Conservation (phyloP, 2,329 filamentous ascomycete genomes). For the Arthrobotrys musiformis region DNA sequence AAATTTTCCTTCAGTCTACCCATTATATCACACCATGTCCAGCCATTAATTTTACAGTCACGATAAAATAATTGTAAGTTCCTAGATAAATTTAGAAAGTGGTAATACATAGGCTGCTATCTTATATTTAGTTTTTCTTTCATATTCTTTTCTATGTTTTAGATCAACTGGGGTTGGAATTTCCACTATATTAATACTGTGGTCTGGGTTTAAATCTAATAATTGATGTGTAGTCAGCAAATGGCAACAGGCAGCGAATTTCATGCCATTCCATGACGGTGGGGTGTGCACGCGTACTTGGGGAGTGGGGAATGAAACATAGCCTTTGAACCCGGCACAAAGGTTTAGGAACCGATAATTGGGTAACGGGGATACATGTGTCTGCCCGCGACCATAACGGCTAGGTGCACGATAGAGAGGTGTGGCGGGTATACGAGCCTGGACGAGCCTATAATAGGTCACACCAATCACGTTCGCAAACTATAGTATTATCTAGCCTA, state of each 20-base stretch:
- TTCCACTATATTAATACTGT: background rate
- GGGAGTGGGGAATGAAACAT: conserved; percentile 1
- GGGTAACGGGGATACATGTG: conserved; percentile 23
- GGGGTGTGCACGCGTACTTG: background rate
- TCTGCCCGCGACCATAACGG: conserved; percentile 1
- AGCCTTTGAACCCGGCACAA: conserved; percentile 20
- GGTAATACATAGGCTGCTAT: background rate
- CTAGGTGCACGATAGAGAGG: conserved; percentile 4
- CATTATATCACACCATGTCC: background rate
- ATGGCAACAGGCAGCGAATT: background rate
- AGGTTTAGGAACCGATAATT: conserved; percentile 4
- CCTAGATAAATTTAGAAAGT: conserved; percentile 1
- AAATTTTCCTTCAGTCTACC: background rate
- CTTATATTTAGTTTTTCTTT: background rate
- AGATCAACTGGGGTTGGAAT: background rate
- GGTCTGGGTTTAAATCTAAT: background rate
- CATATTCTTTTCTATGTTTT: too few species aligned
- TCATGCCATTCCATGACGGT: background rate
- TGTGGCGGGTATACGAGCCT: conserved; percentile 52
- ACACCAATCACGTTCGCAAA: conserved; percentile 32
- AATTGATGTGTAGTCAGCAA: background rate
- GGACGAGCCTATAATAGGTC: conserved; percentile 21
- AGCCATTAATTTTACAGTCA: background rate
- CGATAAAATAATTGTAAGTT: background rate
- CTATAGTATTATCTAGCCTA: conserved; percentile 38